Conservation (phyloP, 2,329 filamentous ascomycete species). For the Cladorrhinum sp. region DNA sequence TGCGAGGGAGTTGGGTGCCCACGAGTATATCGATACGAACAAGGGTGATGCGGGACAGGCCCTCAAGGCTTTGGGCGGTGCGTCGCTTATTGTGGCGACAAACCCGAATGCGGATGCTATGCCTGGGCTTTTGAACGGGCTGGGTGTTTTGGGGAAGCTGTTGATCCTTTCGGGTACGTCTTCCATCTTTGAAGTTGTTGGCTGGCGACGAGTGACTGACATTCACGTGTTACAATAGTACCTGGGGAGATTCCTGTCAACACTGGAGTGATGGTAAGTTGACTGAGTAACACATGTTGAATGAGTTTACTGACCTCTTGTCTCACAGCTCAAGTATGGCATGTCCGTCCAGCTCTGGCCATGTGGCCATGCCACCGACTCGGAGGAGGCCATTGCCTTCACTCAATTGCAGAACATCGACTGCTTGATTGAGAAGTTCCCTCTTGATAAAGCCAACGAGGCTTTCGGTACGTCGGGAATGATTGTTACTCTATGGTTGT, state of each 20-base stretch:
- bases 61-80: slow-evolving; percentile 55
- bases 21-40: slow-evolving; percentile 49
- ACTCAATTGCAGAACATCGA: slow-evolving; percentile 58
- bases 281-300: neutral
- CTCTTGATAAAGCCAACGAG: slow-evolving; percentile 48
- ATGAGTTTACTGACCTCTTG: slow-evolving; percentile 30
- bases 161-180: slow-evolving; percentile 51
- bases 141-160: slow-evolving; percentile 55
- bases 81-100: slow-evolving; percentile 59
- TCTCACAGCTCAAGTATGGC: slow-evolving; percentile 39
- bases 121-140: slow-evolving; percentile 49
- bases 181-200: too few species aligned
- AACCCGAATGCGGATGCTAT: slow-evolving; percentile 59
- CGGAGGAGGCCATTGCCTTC: slow-evolving; percentile 65
- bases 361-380: slow-evolving; percentile 60
- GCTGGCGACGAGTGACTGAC: neutral
- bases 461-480: slow-evolving; percentile 34
- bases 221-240: slow-evolving; percentile 20
- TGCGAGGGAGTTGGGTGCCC: slow-evolving; percentile 52
- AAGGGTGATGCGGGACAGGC: slow-evolving; percentile 45
- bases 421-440: slow-evolving; percentile 64
- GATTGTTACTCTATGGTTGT: neutral
- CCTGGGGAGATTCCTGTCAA: slow-evolving; percentile 43
- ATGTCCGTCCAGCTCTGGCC: slow-evolving; percentile 62
- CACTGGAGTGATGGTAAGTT: slow-evolving; percentile 27